Conservation (phyloP, 176 grass and related monocot genomes). For the Calamus simplicifolius region DNA sequence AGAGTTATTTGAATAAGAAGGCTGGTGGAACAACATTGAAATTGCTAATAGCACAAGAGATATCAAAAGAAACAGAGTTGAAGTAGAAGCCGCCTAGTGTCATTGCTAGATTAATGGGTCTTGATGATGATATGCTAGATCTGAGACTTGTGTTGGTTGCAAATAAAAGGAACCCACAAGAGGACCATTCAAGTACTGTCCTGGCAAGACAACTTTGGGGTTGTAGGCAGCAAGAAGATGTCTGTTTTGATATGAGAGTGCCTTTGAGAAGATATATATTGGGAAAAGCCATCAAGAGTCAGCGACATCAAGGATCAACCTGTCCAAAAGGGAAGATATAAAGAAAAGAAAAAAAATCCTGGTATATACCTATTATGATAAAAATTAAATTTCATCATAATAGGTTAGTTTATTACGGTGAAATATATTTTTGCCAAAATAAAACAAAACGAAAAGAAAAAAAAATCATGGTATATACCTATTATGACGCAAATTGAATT, state of each 20-base stretch:
- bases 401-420: too few relatives aligned
- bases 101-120: conserved; percentile 88
- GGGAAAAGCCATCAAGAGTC: conserved; percentile 40
- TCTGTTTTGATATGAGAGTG: conserved; percentile 19
- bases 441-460: too few relatives aligned
- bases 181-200: conserved; percentile 20
- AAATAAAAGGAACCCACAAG: conserved; percentile 19
- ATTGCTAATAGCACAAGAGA: conserved; percentile 52
- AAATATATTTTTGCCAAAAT: too few relatives aligned
- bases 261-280: conserved; percentile 49
- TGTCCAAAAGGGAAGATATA: conserved; percentile 20
- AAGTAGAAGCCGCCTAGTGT: conserved; percentile 63
- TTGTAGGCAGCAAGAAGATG: background rate
- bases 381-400: too few relatives aligned
- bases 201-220: conserved; percentile 15
- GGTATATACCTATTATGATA: too few relatives aligned
- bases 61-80: conserved; percentile 42
- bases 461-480: too few relatives aligned
- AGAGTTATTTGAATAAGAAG: conserved; percentile 42
- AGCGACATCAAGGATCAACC: conserved; percentile 20
- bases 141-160: conserved; percentile 28
- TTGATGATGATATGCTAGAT: conserved; percentile 64
- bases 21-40: conserved; percentile 48
- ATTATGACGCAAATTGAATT: too few relatives aligned
- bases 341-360: too few relatives aligned